Conservation (phyloP, 768 basidiomycete species). For the Hortiboletus flavorubellus region DNA sequence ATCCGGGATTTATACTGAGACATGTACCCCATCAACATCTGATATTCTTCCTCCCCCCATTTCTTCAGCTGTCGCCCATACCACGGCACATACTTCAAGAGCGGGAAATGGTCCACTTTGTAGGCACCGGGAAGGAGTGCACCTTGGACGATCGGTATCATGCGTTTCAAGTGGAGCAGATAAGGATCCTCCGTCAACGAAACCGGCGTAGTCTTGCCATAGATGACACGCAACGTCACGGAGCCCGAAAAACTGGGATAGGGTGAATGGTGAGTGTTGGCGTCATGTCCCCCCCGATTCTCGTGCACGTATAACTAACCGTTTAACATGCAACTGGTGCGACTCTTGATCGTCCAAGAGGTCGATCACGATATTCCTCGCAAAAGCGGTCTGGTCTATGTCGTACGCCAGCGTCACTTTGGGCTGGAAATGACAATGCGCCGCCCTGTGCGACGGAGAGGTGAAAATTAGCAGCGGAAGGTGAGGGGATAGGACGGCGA, state of each 20-base stretch:
- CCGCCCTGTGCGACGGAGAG: constrained; percentile 33
- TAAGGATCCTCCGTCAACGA: constrained; percentile 18
- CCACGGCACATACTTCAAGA: constrained; percentile 52
- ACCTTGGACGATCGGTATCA: constrained; percentile 28
- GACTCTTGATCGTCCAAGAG: constrained; percentile 23
- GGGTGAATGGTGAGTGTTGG: neutral
- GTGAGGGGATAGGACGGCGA: neutral
- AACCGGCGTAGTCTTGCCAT: constrained; percentile 24
- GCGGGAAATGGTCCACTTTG: constrained; percentile 35
- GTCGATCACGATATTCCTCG: constrained; percentile 19
- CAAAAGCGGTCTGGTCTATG: constrained; percentile 42
- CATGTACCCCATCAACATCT: constrained; percentile 47
- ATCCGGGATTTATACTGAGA: constrained; percentile 42
- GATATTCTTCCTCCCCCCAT: constrained; percentile 53
- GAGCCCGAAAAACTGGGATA: constrained; percentile 25
- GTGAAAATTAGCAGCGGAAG: neutral
- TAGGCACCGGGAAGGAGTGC: constrained; percentile 33
- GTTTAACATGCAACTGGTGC: constrained; percentile 24
- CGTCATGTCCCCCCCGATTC: neutral
- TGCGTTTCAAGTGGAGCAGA: constrained; percentile 27
- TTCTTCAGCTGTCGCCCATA: constrained; percentile 52
- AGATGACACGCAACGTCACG: constrained; percentile 26
- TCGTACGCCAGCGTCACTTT: constrained; percentile 44
- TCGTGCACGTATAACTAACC: constrained; percentile 32
- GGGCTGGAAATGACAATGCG: constrained; percentile 53